Conservation (phyloP, 2,329 filamentous ascomycete genomes). For the Aspergillus novoparasiticus region DNA sequence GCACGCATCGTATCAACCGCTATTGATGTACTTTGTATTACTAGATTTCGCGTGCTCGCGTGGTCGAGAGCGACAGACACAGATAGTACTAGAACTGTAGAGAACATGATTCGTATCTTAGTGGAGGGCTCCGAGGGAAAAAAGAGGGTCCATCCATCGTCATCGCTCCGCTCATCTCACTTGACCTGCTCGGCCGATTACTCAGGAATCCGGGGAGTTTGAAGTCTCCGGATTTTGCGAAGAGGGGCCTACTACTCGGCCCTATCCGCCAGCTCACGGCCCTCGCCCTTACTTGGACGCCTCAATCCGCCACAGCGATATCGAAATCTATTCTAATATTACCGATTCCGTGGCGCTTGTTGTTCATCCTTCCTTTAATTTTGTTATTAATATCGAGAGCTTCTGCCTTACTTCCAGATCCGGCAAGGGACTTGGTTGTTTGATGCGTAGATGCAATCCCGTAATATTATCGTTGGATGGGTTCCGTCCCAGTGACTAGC, state of each 20-base stretch:
- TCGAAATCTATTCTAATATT: neutral
- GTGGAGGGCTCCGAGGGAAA: neutral
- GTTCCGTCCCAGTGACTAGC: neutral
- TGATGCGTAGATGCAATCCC: constrained; percentile 4
- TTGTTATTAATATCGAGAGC: neutral
- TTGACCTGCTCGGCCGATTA: constrained; percentile 13
- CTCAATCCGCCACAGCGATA: neutral
- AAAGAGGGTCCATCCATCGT: constrained; percentile 6
- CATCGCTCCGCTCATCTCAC: constrained; percentile 9
- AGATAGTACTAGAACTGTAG: neutral
- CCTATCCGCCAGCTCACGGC: constrained; percentile 11
- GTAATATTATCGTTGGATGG: constrained; percentile 18
- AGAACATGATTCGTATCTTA: neutral
- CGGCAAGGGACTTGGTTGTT: neutral
- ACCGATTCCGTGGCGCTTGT: neutral
- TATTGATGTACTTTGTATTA: neutral
- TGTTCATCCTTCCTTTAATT: neutral
- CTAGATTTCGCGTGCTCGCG: constrained; percentile 14
- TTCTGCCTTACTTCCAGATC: neutral
- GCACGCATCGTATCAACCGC: neutral
- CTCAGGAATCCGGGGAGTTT: constrained; percentile 22
- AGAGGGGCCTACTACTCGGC: constrained; percentile 8
- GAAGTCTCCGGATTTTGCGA: constrained; percentile 20
- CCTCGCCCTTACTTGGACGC: neutral
- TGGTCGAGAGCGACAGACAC: constrained; percentile 11